These are phyloP conservation scores for Psilocybe mexicana DNA, from an alignment of 1,284 basidiomycete genomes.

Conservation along the genomic window DNA sequence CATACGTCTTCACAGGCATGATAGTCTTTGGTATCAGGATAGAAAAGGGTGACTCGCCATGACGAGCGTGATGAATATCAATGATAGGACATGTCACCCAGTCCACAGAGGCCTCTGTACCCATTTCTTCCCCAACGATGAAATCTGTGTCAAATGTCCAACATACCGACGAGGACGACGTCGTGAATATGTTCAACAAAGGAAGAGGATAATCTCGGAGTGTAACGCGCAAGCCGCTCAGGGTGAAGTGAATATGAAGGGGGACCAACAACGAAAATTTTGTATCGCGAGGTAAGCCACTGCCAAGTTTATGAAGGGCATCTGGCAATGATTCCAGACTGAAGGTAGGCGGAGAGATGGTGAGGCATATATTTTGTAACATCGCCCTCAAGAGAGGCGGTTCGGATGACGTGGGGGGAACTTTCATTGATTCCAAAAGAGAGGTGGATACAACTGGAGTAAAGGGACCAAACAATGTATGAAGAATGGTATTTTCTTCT, in stretches of 20 bases:
- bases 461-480: slow-evolving; percentile 31
- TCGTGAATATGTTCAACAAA: slow-evolving; percentile 58
- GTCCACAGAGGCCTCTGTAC: slow-evolving; percentile 67
- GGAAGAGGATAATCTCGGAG: slow-evolving; percentile 86
- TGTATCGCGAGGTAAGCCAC: slow-evolving; percentile 70
- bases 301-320: slow-evolving; percentile 74
- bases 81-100: slow-evolving; percentile 73
- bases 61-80: slow-evolving; percentile 50
- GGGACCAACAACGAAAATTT: slow-evolving; percentile 85
- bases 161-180: slow-evolving; percentile 41
- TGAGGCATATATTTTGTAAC: slow-evolving; percentile 61
- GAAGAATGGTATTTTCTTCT: slow-evolving; percentile 34
- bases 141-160: slow-evolving; percentile 79
- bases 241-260: slow-evolving; percentile 74
- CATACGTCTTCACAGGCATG: slow-evolving; percentile 95
- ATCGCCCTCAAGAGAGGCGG: slow-evolving; percentile 75
- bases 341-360: slow-evolving; percentile 67
- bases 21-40: slow-evolving; percentile 87
- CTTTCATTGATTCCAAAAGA: slow-evolving; percentile 39
- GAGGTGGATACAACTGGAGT: slow-evolving; percentile 23
- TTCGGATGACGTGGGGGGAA: slow-evolving; percentile 40
- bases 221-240: slow-evolving; percentile 62
- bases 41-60: slow-evolving; percentile 57
- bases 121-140: slow-evolving; percentile 90
- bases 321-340: slow-evolving; percentile 56